Base-by-base conservation (phyloP, 1,284 basidiomycete species). In the Leccinum subrobustum region DNA sequence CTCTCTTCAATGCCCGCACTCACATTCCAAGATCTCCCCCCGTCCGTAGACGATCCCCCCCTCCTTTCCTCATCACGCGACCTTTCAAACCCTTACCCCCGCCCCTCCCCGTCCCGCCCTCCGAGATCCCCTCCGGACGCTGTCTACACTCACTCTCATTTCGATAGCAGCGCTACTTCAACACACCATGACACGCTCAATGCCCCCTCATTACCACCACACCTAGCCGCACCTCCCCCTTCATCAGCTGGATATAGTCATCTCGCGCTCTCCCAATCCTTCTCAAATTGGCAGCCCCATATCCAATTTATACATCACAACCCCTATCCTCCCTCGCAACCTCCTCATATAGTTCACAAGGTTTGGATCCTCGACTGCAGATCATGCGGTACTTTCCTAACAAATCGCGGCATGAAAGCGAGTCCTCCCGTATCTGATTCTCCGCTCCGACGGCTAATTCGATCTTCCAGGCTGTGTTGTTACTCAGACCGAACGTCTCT, bases 321-420 rank as follows among this genome's bases (percentile, higher is more conserved):
- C 66, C 76, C 77, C 20, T 80, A 79, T 66, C 77, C 77, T 18
- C 73, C 77, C 6, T 72, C 76, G 3, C 78, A 77, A 16, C 75
- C 76, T 4, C 77, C 78, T 1, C 74, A 73, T 48, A 70, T 83
- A 57, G 73, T 80, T 3, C 87, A 88, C 75, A 87, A 89, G 73
- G 91, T 94, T 59, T 93, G 90, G 83, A 83, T 91, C 33, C 76
- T 94, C 58, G 87, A 91, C 71, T 94, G 92, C 76, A 86, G 81
- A 65, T 80, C 84, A 18, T 94, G 92, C 71, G 80, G 81, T 37
- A 83, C 79, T 52, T 93, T 94, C 71, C 74, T 93, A 53, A 90
- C 90, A 18, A 92, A 94, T 72, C 83, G 92, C 18, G 92, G 88
- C 54, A 93, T 94, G 92, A 91, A 91, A 81, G 89, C 85, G 66